phyloP scores from a whole-genome alignment of 2,329 filamentous ascomycete genomes.

The Grosmannia huntii region DNA sequence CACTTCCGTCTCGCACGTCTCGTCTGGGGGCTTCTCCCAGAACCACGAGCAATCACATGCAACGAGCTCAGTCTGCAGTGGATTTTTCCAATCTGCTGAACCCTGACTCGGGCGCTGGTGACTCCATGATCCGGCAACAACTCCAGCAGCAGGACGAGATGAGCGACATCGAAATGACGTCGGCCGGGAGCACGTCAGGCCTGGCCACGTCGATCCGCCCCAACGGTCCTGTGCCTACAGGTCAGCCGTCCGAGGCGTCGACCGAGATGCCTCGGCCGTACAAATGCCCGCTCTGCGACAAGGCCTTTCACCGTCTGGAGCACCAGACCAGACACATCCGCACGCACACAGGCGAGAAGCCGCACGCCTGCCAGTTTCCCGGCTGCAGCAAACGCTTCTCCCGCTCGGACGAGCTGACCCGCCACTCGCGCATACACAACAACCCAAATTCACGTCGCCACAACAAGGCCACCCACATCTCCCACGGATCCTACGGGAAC shows the following conservation, averaged over 20 bases:
- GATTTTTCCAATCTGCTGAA: slow-evolving; percentile 68
- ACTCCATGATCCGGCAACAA: slow-evolving; percentile 15
- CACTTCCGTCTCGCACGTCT: background rate
- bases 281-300: slow-evolving; percentile 96
- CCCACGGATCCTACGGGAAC: slow-evolving; percentile 30
- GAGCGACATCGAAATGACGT: slow-evolving; percentile 29
- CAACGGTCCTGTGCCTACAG: slow-evolving; percentile 48
- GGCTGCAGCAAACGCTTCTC: slow-evolving; percentile 97
- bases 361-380: slow-evolving; percentile 87
- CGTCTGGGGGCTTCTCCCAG: slow-evolving; percentile 6
- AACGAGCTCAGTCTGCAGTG: slow-evolving; percentile 59
- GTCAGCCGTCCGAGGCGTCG: slow-evolving; percentile 42
- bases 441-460: slow-evolving; percentile 93
- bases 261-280: slow-evolving; percentile 84
- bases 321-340: slow-evolving; percentile 87
- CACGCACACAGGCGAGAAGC: slow-evolving; percentile 69
- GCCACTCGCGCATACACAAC: slow-evolving; percentile 96
- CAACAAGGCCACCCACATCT: slow-evolving; percentile 56
- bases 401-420: slow-evolving; percentile 88
- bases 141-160: slow-evolving; percentile 22
- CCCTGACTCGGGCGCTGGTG: slow-evolving; percentile 26
- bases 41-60: slow-evolving; percentile 49
- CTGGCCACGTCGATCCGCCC: slow-evolving; percentile 41
- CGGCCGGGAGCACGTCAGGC: slow-evolving; percentile 4
- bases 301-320: slow-evolving; percentile 95